Evolutionary conservation across 768 basidiomycete species (phyloP), one percentile per base, ranked within the genome.

Genomic region (Pholiota conissans): DNA sequence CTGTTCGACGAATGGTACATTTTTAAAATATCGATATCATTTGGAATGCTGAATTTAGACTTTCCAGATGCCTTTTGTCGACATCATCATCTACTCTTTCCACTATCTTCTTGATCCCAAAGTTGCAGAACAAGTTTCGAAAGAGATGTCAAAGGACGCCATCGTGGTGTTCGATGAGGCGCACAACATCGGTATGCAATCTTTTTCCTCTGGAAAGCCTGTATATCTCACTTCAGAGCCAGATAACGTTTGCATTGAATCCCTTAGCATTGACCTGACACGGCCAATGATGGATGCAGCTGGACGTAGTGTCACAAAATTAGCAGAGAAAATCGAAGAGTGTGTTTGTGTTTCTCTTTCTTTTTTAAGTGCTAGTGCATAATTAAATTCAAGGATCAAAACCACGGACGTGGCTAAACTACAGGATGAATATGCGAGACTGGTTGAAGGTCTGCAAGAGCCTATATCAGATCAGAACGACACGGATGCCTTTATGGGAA

Each of bases 181-280:
- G 14, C 97, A 99, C 73, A 99, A 99, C 70, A 99, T 99, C 51
- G 95, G 95, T 95, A 64, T 56, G 80, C 62, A 26, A 18, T 24
- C 26, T 13, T 24, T 39, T 32, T 8, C 26, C 10, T 8, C 13
- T 28, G 20, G 49, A 26, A 14, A 5, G 2, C 4, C 9, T n/a
- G 39, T 20, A 29, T 42, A 45, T 48, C 18, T 48, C 18, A 40
- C 57, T 54, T 13, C 37, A 29, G 55, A 29, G 84, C 84, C 63
- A 98, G 96, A 99, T 68, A 99, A 99, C 70, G 97, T 99, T 46
- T 99, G 97, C 73, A 96, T 99, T 67, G 97, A 99, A 68, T 98
- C 97, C 0, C 77, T 99, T 35, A 97, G 95, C 65, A 96, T 99
- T 62, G 97, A 99, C 68, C 77, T 99, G 45, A 98, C 95, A 27